Evolutionary conservation across 2,329 filamentous ascomycete genomes (phyloP).

Genomic region (Fusarium goolgardi): DNA sequence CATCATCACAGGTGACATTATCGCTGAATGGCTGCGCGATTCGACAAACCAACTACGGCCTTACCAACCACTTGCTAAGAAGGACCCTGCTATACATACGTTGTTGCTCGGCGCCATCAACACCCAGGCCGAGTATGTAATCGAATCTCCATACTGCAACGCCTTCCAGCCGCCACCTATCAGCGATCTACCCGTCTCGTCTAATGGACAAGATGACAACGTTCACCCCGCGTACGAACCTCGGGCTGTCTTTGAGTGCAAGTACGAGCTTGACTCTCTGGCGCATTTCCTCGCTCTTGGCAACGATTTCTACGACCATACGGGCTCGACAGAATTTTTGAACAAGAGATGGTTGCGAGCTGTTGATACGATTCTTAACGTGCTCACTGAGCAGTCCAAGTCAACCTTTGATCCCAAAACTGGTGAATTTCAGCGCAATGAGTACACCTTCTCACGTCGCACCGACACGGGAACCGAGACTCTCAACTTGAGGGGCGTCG

Average conservation of each 20-base stretch:
- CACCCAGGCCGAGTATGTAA: slow-evolving; percentile 94
- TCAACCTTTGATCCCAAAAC: slow-evolving; percentile 81
- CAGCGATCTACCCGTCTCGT: slow-evolving; percentile 75
- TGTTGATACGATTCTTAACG: slow-evolving; percentile 76
- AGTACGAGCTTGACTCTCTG: slow-evolving; percentile 96
- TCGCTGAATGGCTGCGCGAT: slow-evolving; percentile 91
- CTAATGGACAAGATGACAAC: slow-evolving; percentile 83
- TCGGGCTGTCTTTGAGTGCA: slow-evolving; percentile 92
- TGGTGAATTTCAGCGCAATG: slow-evolving; percentile 73
- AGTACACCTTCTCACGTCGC: slow-evolving; percentile 86
- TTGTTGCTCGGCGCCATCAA: slow-evolving; percentile 94
- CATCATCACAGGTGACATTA: slow-evolving; percentile 92
- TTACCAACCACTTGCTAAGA: slow-evolving; percentile 86
- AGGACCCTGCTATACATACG: slow-evolving; percentile 80
- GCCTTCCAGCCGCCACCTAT: slow-evolving; percentile 95
- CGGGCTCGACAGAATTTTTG: slow-evolving; percentile 81
- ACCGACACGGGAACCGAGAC: slow-evolving; percentile 92
- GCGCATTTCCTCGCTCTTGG: slow-evolving; percentile 88
- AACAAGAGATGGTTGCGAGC: slow-evolving; percentile 82
- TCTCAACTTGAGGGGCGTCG: slow-evolving; percentile 80
- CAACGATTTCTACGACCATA: slow-evolving; percentile 88
- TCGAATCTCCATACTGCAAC: slow-evolving; percentile 96
- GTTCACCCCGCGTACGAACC: slow-evolving; percentile 92
- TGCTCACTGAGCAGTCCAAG: slow-evolving; percentile 81
- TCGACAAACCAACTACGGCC: slow-evolving; percentile 93